Evolutionary conservation across 2,329 filamentous ascomycete species (phyloP).

Genomic region (Sporothrix curviconia): DNA sequence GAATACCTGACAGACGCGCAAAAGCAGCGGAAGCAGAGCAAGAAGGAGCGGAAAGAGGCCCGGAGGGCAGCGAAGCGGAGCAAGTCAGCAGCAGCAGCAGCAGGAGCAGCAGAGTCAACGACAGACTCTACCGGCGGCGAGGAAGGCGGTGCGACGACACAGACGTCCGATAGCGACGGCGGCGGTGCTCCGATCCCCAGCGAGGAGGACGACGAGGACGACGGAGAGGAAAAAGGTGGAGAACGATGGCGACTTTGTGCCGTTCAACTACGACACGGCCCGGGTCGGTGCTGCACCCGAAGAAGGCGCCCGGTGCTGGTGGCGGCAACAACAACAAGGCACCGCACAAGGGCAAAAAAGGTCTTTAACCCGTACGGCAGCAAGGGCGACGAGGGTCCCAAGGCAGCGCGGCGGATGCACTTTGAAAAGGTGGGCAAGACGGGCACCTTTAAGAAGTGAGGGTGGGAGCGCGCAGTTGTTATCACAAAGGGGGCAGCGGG

Average conservation of each 20-base stretch:
- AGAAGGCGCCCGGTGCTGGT: slow-evolving; percentile 19
- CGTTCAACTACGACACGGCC: slow-evolving; percentile 34
- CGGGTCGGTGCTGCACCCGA: slow-evolving; percentile 27
- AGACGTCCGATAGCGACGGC: slow-evolving; percentile 26
- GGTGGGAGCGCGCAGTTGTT: not conserved
- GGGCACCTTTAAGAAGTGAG: slow-evolving; percentile 35
- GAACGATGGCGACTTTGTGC: slow-evolving; percentile 23
- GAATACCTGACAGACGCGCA: not conserved
- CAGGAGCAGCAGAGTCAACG: slow-evolving; percentile 23
- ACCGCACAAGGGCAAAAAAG: slow-evolving; percentile 21
- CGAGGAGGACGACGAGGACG: slow-evolving; percentile 18
- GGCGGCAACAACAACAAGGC: not conserved
- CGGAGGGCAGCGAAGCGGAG: slow-evolving; percentile 21
- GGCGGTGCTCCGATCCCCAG: slow-evolving; percentile 35
- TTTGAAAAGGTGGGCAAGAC: slow-evolving; percentile 29
- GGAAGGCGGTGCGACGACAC: slow-evolving; percentile 21
- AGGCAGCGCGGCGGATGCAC: slow-evolving; percentile 28
- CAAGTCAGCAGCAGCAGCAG: slow-evolving; percentile 29
- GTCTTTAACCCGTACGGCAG: slow-evolving; percentile 28
- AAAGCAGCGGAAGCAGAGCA: slow-evolving; percentile 13
- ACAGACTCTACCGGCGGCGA: slow-evolving; percentile 18
- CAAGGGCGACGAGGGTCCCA: slow-evolving; percentile 26
- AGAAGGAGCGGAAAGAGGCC: slow-evolving; percentile 19
- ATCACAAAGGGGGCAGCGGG: not conserved
- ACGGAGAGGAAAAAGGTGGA: slow-evolving; percentile 21